phyloP scores from a whole-genome alignment of 192 early-diverging fungal genomes.

The Podila epigama region DNA sequence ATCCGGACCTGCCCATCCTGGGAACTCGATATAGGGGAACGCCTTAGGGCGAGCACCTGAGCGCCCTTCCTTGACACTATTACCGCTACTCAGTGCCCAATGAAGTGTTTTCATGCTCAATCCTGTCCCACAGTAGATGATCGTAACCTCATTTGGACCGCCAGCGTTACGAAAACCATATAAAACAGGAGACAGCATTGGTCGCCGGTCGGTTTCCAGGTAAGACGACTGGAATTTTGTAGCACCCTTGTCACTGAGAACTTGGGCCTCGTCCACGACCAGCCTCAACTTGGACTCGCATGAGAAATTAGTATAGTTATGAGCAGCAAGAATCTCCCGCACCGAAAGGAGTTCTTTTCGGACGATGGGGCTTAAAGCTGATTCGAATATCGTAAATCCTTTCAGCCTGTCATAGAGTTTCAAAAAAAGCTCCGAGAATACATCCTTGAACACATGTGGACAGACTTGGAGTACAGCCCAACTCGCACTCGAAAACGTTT shows the following conservation, averaged over 20 bases:
- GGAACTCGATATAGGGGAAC: slow-evolving; percentile 25
- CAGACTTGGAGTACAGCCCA: slow-evolving; percentile 32
- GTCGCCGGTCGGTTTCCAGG: not conserved
- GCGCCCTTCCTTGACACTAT: no score
- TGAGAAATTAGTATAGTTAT: slow-evolving; percentile 1
- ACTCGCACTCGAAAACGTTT: slow-evolving; percentile 25
- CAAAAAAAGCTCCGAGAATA: slow-evolving; percentile 6
- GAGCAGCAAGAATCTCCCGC: not conserved
- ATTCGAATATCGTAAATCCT: not conserved
- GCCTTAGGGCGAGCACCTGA: no score
- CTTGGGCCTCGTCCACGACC: slow-evolving; percentile 12
- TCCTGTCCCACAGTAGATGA: no score
- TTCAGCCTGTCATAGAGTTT: slow-evolving; percentile 5
- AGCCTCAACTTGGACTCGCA: not conserved
- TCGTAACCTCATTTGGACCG: no score
- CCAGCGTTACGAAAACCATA: no score
- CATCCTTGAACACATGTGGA: slow-evolving; percentile 18
- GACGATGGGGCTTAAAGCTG: slow-evolving; percentile 1
- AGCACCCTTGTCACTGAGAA: slow-evolving; percentile 1
- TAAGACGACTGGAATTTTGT: not conserved
- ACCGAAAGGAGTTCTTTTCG: slow-evolving; percentile 5
- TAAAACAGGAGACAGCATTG: slow-evolving; percentile 7
- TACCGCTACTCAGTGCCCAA: no score
- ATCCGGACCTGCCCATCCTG: slow-evolving; percentile 11
- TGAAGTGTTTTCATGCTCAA: no score